Base-by-base conservation (phyloP, 169 alveolate species). In the Blepharisma undulans region DNA sequence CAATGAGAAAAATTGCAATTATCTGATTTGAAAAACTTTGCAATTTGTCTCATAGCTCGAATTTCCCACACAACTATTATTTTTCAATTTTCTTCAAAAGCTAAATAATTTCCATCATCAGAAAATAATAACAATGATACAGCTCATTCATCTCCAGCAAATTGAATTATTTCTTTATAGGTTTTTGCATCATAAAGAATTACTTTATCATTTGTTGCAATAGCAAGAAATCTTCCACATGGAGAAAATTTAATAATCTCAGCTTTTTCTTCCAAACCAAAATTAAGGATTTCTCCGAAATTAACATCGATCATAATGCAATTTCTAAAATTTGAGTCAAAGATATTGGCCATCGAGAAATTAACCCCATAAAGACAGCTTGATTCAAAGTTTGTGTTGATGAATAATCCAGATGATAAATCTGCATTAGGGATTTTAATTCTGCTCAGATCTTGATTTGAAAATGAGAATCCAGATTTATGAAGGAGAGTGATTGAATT, bases 351-450 rank as follows among this genome's bases (percentile, higher is more conserved):
- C 8, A 4, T 78, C 12, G 27, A 22, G 27, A 78, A 78, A 32
- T 27, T 78, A 30, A 30, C 86, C 22, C 59, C 59, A 27, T 25
- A 3, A 32, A 78, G 59, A 32, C 4, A 19, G 59, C 86, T 78
- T n/a, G 25, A 78, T 27, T 22, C 25, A 27, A 78, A 30, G 12
- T 78, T 32, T 22, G 66, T 27, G 6, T 78, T 22, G 12, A 22
- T 32, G 7, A 78, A 78, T 22, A 78, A 27, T 4, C 60, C 25
- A 4, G 14, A 22, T 27, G 86, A 78, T 27, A 78, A 30, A 30
- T 78, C 86, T 27, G 86, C 86, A 78, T 78, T 27, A 4, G 86
- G 86, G 7, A 78, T 78, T 27, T 30, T 78, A 4, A 78, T 32
- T 6, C 60, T 32, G 22, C 27, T 21, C 12, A 78, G 12, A 30